Evolutionary conservation across 2,329 filamentous ascomycete species (phyloP), one percentile per base, ranked within the genome.

Genomic region (Orbilia oligospora): DNA sequence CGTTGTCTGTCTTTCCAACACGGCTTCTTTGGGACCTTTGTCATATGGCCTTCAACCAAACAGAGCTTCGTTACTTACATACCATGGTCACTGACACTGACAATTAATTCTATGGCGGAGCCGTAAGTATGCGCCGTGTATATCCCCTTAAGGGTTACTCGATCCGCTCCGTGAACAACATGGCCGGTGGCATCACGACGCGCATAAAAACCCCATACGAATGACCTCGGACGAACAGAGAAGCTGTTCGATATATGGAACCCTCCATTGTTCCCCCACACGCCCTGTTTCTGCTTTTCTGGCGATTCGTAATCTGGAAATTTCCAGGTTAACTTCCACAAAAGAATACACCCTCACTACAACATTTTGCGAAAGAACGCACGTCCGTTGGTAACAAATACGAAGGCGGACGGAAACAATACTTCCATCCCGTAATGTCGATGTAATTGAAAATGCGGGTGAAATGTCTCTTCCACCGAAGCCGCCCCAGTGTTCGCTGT

Each of bases 141-240:
- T 71, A 10, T 77, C 56, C 73, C 67, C 66, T 63, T 49, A 77
- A 71, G 12, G 73, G 73, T 58, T 77, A 71, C 30, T 77, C 73
- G 67, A 77, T 77, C 73, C 73, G 73, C 67, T 77, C 67, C 73
- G 67, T 71, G 73, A 53, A 71, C 67, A 71, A 58, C 73, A 77
- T 76, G 72, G 66, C 72, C 58, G 71, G 56, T 71, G 65, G 72
- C 65, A 76, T 63, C 71, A 61, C 51, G 38, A 33, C 70, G 61
- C 70, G 70, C 70, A 73, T 66, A 67, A 67, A 51, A 38, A 27
- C 38, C 70, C 61, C 49, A 73, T 58, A 55, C 70, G 44, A 73
- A 67, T 73, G 70, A 73, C 70, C 70, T 61, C 56, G 70, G 51
- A 73, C 61, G 24, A 73, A 73, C 70, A 30, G 24, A 73, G 70